Percentiles rank a stretch among this genome's conserved stretches.
phyloP scores from a whole-genome alignment of 2,329 filamentous ascomycete genomes.

The Tolypocladium album region DNA sequence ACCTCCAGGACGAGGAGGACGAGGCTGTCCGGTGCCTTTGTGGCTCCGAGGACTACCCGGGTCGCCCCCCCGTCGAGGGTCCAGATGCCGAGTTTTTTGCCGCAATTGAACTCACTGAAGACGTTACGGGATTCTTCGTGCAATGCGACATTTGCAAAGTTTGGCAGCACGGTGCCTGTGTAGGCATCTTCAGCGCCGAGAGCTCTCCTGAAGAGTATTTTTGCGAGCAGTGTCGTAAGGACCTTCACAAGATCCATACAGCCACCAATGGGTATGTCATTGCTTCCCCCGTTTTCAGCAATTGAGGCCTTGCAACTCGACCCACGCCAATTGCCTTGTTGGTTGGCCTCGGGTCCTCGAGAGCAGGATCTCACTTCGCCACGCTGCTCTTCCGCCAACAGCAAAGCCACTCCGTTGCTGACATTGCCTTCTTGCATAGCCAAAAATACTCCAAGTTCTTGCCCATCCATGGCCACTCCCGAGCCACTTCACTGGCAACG shows the following conservation, averaged over 20 bases:
- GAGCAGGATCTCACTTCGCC: not conserved
- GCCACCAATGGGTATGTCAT: slow-evolving; percentile 73
- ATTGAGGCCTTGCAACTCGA: not conserved
- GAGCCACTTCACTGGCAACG: slow-evolving; percentile 47
- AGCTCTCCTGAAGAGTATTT: slow-evolving; percentile 95
- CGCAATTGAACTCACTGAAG: slow-evolving; percentile 60
- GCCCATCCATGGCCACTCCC: slow-evolving; percentile 45
- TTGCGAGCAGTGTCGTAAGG: slow-evolving; percentile 88
- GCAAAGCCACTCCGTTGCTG: slow-evolving; percentile 16
- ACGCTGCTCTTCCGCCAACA: not conserved
- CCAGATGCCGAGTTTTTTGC: slow-evolving; percentile 46
- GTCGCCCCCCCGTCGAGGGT: slow-evolving; percentile 56
- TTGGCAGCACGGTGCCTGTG: slow-evolving; percentile 97
- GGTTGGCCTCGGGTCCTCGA: not conserved
- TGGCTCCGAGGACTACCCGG: slow-evolving; percentile 89
- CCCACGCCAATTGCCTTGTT: not conserved
- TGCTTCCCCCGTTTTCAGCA: not conserved
- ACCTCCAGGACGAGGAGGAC: slow-evolving; percentile 69
- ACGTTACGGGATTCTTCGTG: slow-evolving; percentile 90
- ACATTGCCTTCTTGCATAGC: slow-evolving; percentile 28
- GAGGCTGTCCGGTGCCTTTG: slow-evolving; percentile 95
- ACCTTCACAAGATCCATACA: slow-evolving; percentile 74
- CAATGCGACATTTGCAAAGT: slow-evolving; percentile 97
- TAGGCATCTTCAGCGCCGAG: slow-evolving; percentile 91
- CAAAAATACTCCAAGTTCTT: slow-evolving; percentile 59